Conservation (phyloP, 306 rosid genomes). For the Sesbania bispinosa region DNA sequence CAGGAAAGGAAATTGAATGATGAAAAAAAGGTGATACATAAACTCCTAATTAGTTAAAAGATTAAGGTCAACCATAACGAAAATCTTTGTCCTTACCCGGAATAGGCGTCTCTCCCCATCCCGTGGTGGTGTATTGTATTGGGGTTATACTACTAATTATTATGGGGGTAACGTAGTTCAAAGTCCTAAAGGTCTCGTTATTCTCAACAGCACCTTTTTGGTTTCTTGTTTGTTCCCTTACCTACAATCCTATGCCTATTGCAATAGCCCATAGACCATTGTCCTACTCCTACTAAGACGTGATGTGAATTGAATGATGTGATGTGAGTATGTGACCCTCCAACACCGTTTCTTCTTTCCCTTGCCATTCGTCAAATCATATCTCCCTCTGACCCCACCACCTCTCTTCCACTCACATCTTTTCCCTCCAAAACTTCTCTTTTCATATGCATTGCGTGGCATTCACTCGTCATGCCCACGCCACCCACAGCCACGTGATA, state of each 20-base stretch:
- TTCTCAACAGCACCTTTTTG: slow-evolving; percentile 5
- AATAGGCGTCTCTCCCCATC: neutral
- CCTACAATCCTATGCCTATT: neutral
- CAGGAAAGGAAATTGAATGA: too few species aligned
- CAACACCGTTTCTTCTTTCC: slow-evolving; percentile 2
- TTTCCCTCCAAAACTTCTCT: slow-evolving; percentile 48
- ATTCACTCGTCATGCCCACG: slow-evolving; percentile 22
- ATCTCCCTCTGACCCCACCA: slow-evolving; percentile 27
- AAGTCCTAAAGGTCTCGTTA: slow-evolving; percentile 1
- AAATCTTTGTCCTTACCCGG: slow-evolving; percentile 9
- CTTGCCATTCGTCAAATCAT: slow-evolving; percentile 47
- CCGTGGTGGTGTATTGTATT: neutral
- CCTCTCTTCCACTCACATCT: slow-evolving; percentile 8
- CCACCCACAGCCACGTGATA: slow-evolving; percentile 4
- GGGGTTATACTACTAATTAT: neutral
- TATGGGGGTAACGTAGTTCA: neutral
- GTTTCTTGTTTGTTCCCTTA: slow-evolving; percentile 11
- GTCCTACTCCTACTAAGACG: neutral
- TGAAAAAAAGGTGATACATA: too few species aligned
- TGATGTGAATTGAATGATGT: slow-evolving; percentile 21
- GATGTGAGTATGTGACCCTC: slow-evolving; percentile 7
- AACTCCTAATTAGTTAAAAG: neutral
- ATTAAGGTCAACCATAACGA: slow-evolving; percentile 12
- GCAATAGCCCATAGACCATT: neutral
- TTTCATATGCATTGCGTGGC: slow-evolving; percentile 34